Evolutionary conservation across 1,284 basidiomycete genomes (phyloP), one percentile per base, ranked within the genome.

Genomic region (Ustilago bromivora): DNA sequence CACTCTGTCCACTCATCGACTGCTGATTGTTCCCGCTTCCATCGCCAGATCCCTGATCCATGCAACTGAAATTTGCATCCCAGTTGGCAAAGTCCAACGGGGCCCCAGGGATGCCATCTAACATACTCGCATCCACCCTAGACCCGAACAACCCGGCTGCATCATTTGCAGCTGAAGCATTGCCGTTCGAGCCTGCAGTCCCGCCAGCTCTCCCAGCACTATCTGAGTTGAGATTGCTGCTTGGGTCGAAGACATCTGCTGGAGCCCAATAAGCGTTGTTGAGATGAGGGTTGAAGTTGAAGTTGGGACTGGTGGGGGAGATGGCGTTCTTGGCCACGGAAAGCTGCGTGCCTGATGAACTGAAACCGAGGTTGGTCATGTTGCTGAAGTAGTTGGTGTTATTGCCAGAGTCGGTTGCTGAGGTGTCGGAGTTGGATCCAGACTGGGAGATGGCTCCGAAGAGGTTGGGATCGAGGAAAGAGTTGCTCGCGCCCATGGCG

Each of bases 221-320:
- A 11, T 31, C 52, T 3, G n/a, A 28, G 35, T 49, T 32, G n/a
- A 47, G 11, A 15, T 32, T 43, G 17, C 32, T 51, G 47, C 40
- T 63, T 17, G 40, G 15, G 17, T 67, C 60, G 40, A 61, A 60
- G 8, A 66, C 67, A 19, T 74, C 69, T 19, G 76, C 67, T 17
- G 70, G 68, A 8, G 72, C 67, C 72, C 72, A 78, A 40, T 71
- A 67, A n/a, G 72, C 73, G 34, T 79, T 78, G 67, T 82, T 80
- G 40, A 80, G 70, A 38, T 76, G 71, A 32, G 79, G 79, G 57
- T 80, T 80, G 59, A 80, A 67, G 72, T 80, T 80, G 61, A 74
- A 78, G 61, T 62, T 76, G 2, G 69, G 70, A 57, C 66, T 66
- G 6, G 63, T 55, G 6, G 70, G 70, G 1, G 60, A 49, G 58